phyloP scores from a whole-genome alignment of 768 basidiomycete genomes.

The Butyriboletus loyo region DNA sequence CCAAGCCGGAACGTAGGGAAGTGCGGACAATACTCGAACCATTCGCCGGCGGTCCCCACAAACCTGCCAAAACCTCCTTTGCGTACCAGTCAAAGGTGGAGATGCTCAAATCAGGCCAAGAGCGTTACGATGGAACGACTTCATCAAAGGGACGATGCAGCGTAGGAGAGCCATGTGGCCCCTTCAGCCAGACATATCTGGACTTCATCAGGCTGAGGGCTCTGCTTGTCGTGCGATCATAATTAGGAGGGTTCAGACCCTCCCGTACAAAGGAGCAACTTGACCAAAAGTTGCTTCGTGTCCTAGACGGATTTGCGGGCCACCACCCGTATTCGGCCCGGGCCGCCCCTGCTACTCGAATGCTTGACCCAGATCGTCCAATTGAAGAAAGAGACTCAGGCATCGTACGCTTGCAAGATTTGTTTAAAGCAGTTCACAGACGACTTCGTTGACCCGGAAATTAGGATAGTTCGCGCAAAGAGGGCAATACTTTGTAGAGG shows the following conservation, averaged over 20 bases:
- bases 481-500: not conserved
- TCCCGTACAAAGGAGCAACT: conserved; percentile 44
- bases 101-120: conserved; percentile 35
- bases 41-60: conserved; percentile 6
- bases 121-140: conserved; percentile 50
- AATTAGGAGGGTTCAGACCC: conserved; percentile 61
- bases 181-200: conserved; percentile 83
- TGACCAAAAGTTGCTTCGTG: conserved; percentile 34
- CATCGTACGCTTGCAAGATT: conserved; percentile 60
- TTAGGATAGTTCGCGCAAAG: conserved; percentile 24
- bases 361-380: conserved; percentile 85
- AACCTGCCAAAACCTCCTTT: conserved; percentile 13
- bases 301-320: conserved; percentile 66
- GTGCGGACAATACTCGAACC: conserved; percentile 20
- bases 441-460: conserved; percentile 79
- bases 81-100: conserved; percentile 34
- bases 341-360: conserved; percentile 83
- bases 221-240: conserved; percentile 86
- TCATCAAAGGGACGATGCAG: conserved; percentile 55
- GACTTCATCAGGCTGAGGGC: conserved; percentile 72
- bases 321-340: conserved; percentile 76
- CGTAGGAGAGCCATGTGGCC: conserved; percentile 61
- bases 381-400: conserved; percentile 63
- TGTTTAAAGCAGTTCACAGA: conserved; percentile 68
- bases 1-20: conserved; percentile 16